Evolutionary conservation across 768 basidiomycete genomes (phyloP).

Genomic region (Mycena rebaudengoi): DNA sequence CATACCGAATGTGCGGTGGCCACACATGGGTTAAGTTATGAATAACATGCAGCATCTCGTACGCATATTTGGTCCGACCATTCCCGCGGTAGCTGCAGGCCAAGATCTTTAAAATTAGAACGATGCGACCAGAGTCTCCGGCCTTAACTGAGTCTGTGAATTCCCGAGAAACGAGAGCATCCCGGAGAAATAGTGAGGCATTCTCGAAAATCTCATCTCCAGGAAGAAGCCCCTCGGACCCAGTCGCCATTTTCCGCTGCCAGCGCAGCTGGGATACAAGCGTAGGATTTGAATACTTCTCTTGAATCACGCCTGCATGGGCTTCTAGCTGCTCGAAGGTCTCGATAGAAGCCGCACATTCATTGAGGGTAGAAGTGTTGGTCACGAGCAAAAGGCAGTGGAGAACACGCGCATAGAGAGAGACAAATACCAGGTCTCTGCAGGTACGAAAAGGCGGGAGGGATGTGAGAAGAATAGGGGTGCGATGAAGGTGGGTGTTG

Average conservation of each 20-base stretch:
- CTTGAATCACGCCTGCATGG: background rate
- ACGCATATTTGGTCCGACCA: constrained; percentile 23
- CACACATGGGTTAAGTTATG: no score
- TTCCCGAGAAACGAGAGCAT: constrained; percentile 15
- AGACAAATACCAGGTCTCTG: no score
- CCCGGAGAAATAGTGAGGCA: constrained; percentile 19
- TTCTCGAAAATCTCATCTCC: no score
- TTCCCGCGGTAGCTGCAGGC: constrained; percentile 12
- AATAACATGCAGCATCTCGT: no score
- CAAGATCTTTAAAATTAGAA: constrained; percentile 10
- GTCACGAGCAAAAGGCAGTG: background rate
- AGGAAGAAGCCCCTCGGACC: background rate
- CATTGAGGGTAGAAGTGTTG: constrained; percentile 12
- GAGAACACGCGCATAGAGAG: constrained; percentile 8
- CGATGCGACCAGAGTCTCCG: constrained; percentile 22
- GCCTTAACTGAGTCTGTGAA: no score
- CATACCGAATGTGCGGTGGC: no score
- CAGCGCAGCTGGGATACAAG: background rate
- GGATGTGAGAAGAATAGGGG: constrained; percentile 44
- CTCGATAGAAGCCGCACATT: constrained; percentile 25
- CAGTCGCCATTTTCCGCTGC: background rate
- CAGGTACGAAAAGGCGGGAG: constrained; percentile 41
- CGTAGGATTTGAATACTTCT: background rate
- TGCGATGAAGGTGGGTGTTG: constrained; percentile 41
- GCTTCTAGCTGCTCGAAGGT: background rate